phyloP scores from a whole-genome alignment of 176 grass and related monocot genomes.

The Carex scoparia region DNA sequence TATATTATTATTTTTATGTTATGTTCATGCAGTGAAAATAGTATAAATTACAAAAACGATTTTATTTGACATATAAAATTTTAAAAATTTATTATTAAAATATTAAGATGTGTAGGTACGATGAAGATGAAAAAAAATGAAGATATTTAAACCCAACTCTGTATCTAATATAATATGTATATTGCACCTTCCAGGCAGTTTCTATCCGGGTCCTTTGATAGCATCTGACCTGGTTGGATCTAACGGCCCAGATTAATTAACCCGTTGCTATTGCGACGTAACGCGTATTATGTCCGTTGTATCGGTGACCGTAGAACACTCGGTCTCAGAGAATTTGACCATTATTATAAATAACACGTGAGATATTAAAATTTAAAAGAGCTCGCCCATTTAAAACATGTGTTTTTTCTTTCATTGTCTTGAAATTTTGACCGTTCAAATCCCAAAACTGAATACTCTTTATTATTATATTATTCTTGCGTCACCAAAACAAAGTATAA shows the following conservation, averaged over 20 bases:
- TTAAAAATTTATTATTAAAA: no score
- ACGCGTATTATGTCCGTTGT: not conserved
- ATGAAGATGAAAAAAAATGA: no score
- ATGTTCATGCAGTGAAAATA: no score
- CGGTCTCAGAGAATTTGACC: not conserved
- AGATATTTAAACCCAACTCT: no score
- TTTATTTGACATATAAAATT: no score
- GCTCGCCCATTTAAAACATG: slow-evolving; percentile 10
- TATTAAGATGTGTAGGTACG: no score
- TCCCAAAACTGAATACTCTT: not conserved
- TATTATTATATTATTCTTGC: no score
- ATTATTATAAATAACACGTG: not conserved
- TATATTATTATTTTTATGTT: no score
- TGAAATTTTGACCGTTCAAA: slow-evolving; percentile 40
- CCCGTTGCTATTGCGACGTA: not conserved
- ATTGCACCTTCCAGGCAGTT: not conserved
- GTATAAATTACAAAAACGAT: no score
- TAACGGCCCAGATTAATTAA: not conserved
- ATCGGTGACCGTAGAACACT: not conserved
- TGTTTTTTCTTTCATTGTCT: not conserved
- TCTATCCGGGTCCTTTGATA: not conserved
- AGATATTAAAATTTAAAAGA: not conserved
- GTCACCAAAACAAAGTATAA: not conserved
- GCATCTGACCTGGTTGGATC: not conserved
- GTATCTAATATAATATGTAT: not conserved